A percentile compares a stretch with the other conserved stretches of the same genome.
Conservation (phyloP, 768 basidiomycete species). For the Scleroderma citrinum region DNA sequence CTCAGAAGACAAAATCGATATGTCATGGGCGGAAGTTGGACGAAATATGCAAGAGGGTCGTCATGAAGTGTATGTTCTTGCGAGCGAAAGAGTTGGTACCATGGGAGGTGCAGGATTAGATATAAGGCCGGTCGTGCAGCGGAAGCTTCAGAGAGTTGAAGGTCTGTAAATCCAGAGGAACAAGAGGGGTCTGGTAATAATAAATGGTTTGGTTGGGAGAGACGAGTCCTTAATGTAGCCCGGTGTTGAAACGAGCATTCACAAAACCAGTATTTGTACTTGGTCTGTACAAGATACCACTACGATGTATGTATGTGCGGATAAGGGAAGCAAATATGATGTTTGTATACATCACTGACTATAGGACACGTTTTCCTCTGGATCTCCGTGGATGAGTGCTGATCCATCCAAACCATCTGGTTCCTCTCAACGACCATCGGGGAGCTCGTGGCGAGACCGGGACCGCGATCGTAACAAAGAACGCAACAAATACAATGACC, state of each 20-base stretch:
- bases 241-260: too few relatives aligned
- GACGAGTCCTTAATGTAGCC: too few relatives aligned
- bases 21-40: slow-evolving; percentile 6
- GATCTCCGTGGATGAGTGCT: slow-evolving; percentile 11
- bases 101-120: background rate
- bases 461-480: background rate
- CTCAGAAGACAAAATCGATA: background rate
- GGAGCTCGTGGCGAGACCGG: slow-evolving; percentile 1
- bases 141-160: slow-evolving; percentile 9
- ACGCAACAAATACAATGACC: slow-evolving; percentile 1
- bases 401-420: slow-evolving; percentile 14
- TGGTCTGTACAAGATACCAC: too few relatives aligned
- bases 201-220: too few relatives aligned
- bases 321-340: too few relatives aligned
- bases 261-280: too few relatives aligned
- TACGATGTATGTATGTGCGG: too few relatives aligned
- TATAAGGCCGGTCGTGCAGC: background rate
- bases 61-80: slow-evolving; percentile 12
- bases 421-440: slow-evolving; percentile 3
- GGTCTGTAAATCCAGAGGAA: background rate
- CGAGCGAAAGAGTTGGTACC: background rate
- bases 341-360: too few relatives aligned
- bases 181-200: too few relatives aligned
- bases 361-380: background rate
- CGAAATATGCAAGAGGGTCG: slow-evolving; percentile 9